These are phyloP conservation scores for Trifolium dubium DNA, from an alignment of 306 rosid genomes.

Conservation along the genomic window DNA sequence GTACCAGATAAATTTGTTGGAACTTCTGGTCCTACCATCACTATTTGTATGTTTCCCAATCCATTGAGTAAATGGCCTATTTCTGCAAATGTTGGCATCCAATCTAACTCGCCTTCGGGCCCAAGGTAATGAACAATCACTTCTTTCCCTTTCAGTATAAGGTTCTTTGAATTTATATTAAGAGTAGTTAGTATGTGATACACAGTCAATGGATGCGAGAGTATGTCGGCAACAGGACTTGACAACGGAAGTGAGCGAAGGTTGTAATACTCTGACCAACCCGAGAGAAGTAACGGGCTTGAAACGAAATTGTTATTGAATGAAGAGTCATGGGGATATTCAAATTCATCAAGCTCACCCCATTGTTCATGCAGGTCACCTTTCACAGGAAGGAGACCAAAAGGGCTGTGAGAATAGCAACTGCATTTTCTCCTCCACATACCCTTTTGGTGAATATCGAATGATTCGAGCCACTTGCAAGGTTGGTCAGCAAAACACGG, in stretches of 20 bases:
- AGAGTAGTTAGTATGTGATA: constrained; percentile 66
- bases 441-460: constrained; percentile 63
- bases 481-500: constrained; percentile 66
- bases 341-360: constrained; percentile 62
- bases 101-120: constrained; percentile 73
- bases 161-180: constrained; percentile 63
- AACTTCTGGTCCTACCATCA: constrained; percentile 49
- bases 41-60: constrained; percentile 56
- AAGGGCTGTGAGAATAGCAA: constrained; percentile 65
- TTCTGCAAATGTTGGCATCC: constrained; percentile 71
- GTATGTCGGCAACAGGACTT: constrained; percentile 62
- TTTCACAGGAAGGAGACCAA: constrained; percentile 67
- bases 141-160: constrained; percentile 62
- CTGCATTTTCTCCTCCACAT: constrained; percentile 75
- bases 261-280: constrained; percentile 70
- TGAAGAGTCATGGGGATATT: constrained; percentile 61
- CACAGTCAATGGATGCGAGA: constrained; percentile 64
- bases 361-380: constrained; percentile 63
- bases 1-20: constrained; percentile 42
- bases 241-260: constrained; percentile 62
- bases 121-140: constrained; percentile 69
- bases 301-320: constrained; percentile 59
- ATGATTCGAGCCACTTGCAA: constrained; percentile 69
- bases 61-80: constrained; percentile 68
- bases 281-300: constrained; percentile 57